Base-by-base conservation (phyloP, 2,329 filamentous ascomycete genomes). In the Dactylellina haptotyla region DNA sequence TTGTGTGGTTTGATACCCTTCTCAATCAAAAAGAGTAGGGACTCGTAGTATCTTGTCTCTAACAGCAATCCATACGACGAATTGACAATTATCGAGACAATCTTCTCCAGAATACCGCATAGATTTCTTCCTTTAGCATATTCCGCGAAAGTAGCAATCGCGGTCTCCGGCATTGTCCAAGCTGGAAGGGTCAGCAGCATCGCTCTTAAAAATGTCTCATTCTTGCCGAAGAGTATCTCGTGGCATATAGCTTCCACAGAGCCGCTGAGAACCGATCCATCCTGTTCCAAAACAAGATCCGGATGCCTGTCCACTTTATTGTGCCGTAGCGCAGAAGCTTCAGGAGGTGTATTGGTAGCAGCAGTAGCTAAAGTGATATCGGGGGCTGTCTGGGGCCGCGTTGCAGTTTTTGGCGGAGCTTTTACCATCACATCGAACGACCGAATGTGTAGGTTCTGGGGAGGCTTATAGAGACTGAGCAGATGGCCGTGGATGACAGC, bases 161-260 rank as follows among this genome's bases (percentile, higher is more conserved):
- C 78, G 14, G 75, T 78, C 54, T 79, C 77, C 20, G 77, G 78
- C 5, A 76, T 75, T 8, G 76, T 75, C 78, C 78, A 79, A n/a
- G 76, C 77, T 25, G 77, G 72, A 14, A 79, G 67, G 6, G 77
- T 77, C 18, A 77, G 61, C 54, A 76, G 63, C 46, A 77, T 77
- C 26, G 64, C 63, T 54, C 76, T 72, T 18, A 76, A 71, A 57
- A 77, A 79, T 26, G 59, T 48, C 28, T 76, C 62, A 51, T 77
- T 67, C 20, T 58, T 65, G 3, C 77, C 76, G 66, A 79, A 79
- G 32, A 79, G 58, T 12, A 79, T 77, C 48, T 79, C 77, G 51
- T 79, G 78, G 45, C 77, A 78, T 20, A 79, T 70, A 5, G 77
- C 78, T 48, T 79, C 78, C 25, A 78, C 75, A 9, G 77, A 77